Base-by-base conservation (phyloP, 805 yeast genomes). In the Nakazawaea holstii region DNA sequence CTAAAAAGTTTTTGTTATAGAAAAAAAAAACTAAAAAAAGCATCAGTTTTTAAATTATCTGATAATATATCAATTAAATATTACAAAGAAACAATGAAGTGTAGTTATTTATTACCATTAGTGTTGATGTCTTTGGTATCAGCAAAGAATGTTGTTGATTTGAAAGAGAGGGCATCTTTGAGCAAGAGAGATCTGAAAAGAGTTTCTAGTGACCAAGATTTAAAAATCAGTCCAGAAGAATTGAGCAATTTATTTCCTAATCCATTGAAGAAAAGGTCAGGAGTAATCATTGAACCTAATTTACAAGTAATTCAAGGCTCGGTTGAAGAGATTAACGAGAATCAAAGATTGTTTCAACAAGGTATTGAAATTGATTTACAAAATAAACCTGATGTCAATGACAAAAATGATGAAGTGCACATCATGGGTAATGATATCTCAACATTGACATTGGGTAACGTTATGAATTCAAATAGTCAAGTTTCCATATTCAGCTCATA, bases 161-260 rank as follows among this genome's bases (percentile, higher is more conserved):
- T 33, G n/a, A 28, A 42, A 3, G 33, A 24, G 20, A 32, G 30
- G 26, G 11, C 3, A 6, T n/a, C 15, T 7, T 40, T 46, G 30
- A 20, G 29, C 3, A 47, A 47, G 17, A 47, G 50, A 39, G 50
- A 47, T 20, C 35, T 36, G 10, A 41, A 47, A 40, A 30, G 37
- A 10, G n/a, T 46, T 7, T n/a, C 27, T 5, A n/a, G n/a, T 27
- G 41, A 27, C 8, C 39, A 35, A 26, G 50, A 47, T 11, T 41
- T 47, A 30, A 38, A 39, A 10, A 17, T 47, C 2, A 42, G 46
- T 10, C 36, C 31, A 17, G 50, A 47, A 7, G 46, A 41, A 7
- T 36, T 47, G 24, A 36, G 36, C 11, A 28, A 38, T 7, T 37
- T 46, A 32, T 41, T 46, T 32, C n/a, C 30, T 15, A 32, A 45